Evolutionary conservation across 2,329 filamentous ascomycete genomes (phyloP), one percentile per base, ranked within the genome.

Genomic region (Geosmithia flava): DNA sequence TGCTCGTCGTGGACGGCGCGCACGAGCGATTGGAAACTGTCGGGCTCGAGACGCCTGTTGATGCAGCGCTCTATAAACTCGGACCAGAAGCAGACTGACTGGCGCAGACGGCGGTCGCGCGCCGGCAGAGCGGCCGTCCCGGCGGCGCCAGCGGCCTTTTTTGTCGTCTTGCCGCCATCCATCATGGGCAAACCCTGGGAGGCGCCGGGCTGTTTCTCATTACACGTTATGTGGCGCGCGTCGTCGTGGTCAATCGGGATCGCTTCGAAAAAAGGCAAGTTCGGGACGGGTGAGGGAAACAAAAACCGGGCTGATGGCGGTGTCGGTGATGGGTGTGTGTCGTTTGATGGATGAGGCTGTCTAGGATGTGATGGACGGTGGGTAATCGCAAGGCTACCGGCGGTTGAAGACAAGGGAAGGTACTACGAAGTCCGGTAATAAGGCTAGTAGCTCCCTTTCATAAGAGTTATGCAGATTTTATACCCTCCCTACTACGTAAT

Each of bases 1-100:
- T 77, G 63, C 53, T 74, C 70, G 3, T 66, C 62, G 51, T 71
- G 66, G 47, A 81, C 65, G 42, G 78, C 56, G 1, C 62, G 65
- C 20, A 73, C 69, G 52, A 69, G 78, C 20, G 66, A 61, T 42
- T 72, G 68, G 59, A 84, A 84, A 49, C 64, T 64, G 39, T 74
- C 70, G 29, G 65, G 58, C 42, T 76, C 72, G 48, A 81, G 70
- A 30, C 79, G 75, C 43, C 65, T 58, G 29, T 61, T 58, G 42
- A 80, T 65, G 59, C 76, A 76, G 49, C 62, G 67, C 37, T 64
- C 56, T 42, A 81, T 61, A 54, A 81, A 80, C 16, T 62, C 61
- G 43, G 62, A 51, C 79, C 79, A 78, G 53, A 72, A 66, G 27
- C 55, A 52, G 27, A 64, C 17, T 13, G 46, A 42, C 17, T 42